Evolutionary conservation across 306 rosid genomes (phyloP), one percentile per base, ranked within the genome.

Genomic region (Lathyrus aphaca): DNA sequence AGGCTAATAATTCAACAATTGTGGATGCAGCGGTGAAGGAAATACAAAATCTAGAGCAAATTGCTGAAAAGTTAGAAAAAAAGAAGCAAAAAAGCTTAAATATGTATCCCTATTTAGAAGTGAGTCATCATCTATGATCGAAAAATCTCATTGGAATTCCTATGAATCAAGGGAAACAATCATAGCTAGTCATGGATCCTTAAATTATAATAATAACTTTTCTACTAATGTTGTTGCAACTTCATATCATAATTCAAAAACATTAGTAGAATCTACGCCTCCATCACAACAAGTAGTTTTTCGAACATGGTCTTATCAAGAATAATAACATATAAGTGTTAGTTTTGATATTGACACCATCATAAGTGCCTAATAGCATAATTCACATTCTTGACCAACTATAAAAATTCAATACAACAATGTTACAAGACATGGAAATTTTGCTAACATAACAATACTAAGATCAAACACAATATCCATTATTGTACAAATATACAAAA

Each of bases 21-120:
- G 86, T 94, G n/a, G 97, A 87, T 39, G 96, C 87, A 76, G 89
- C 96, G 13, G 84, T 84, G 74, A 86, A 45, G 15, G 71, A 78
- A 83, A 87, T 90, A 6, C 59, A 77, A 71, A 17, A 16, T 68
- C 81, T 88, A 2, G 30, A 88, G 45, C 17, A 74, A 8, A 80
- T 76, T 18, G 71, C 81, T 3, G 68, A 85, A n/a, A 60, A 76
- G 57, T 80, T 90, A 0, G 76, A 88, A 18, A 87, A 81, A 25
- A 81, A 63, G 38, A 93, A 86, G 58, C 70, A 48, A 4, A 91
- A 37, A 83, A 64, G 78, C 21, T 83, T 29, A 79, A 74, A 43
- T 57, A 68, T 4, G 23, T 32, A 27, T 15, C 51, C 2, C 13
- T 68, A 9, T 17, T 49, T 25, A 58, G 29, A 10, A 51, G 38